Evolutionary conservation across 169 alveolate genomes (phyloP), one percentile per base, ranked within the genome.

Genomic region (Plasmodium falciparum): DNA sequence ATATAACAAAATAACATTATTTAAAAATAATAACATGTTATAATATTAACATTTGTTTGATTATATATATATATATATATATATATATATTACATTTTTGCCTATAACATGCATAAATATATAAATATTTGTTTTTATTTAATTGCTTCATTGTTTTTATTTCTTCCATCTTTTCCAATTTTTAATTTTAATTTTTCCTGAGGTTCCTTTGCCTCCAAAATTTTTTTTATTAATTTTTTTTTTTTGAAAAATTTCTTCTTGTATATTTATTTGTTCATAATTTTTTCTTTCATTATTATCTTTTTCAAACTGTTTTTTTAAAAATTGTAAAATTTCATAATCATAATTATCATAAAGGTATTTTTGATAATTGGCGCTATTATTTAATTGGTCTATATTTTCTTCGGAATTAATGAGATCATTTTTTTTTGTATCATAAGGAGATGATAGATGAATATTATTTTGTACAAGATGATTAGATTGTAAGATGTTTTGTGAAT

Each of bases 111-210:
- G 47, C 9, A 39, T 1, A 39, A 5, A 39, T 39, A 39, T 39
- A 39, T 39, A 39, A 5, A 39, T 39, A 39, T 39, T 39, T 39
- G 47, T 39, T 39, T 39, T 39, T 39, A 39, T 6, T 47, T 9
- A 22, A 20, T 20, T 43, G 22, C 4, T 9, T 61, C 45, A 76
- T 49, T 76, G 13, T 26, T 69, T 70, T 83, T 24, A 83, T 17
- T 70, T 83, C 70, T 59, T 83, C 91, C 91, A 83, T 12, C 91
- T 33, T 62, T 83, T 83, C 91, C 91, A 83, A 83, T 83, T 83
- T 47, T 83, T 83, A 33, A 83, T 83, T 70, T 71, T 67, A 43
- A 83, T 54, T 56, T 83, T 83, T 63, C 91, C 91, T 33, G 91
- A 83, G 4, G 85, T 54, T 24, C 91, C 91, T 33, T 83, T 83